These are phyloP conservation scores for Sodiomyces alkalinus DNA, from an alignment of 2,329 filamentous ascomycete genomes.

Conservation along the genomic window DNA sequence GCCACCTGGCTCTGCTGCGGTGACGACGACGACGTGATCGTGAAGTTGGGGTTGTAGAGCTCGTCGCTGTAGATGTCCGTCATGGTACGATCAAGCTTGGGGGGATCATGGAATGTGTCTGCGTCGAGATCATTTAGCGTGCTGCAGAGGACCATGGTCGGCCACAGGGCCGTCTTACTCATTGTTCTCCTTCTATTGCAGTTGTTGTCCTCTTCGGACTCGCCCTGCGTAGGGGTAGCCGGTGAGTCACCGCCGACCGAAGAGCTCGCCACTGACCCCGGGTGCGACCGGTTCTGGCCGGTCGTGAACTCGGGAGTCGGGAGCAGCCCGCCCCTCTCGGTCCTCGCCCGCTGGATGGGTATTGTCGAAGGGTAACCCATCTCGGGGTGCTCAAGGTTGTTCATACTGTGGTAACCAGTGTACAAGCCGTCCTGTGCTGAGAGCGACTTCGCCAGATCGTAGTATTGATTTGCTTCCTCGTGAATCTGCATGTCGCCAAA, in stretches of 20 bases:
- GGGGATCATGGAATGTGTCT: constrained; percentile 27
- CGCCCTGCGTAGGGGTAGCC: constrained; percentile 35
- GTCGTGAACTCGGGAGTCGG: constrained; percentile 29
- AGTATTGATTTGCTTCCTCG: constrained; percentile 24
- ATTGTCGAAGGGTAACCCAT: constrained; percentile 25
- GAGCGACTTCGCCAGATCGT: constrained; percentile 30
- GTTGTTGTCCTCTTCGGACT: constrained; percentile 25
- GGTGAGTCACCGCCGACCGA: constrained; percentile 42
- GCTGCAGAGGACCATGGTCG: constrained; percentile 40
- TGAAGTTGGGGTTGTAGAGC: constrained; percentile 59
- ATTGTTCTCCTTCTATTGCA: constrained; percentile 16
- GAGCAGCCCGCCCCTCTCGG: constrained; percentile 23
- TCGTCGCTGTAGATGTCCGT: constrained; percentile 77
- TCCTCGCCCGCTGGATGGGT: constrained; percentile 21
- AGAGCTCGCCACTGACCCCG: constrained; percentile 42
- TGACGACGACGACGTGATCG: constrained; percentile 36
- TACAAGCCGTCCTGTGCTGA: constrained; percentile 19
- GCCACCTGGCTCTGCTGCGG: constrained; percentile 29
- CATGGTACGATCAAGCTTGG: constrained; percentile 74
- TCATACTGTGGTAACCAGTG: constrained; percentile 24
- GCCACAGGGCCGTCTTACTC: too few relatives aligned
- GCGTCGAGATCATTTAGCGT: constrained; percentile 28
- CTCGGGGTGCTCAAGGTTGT: constrained; percentile 18
- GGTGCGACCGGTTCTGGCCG: constrained; percentile 28
- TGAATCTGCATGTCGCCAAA: constrained; percentile 25